Percentiles rank a stretch among this genome's conserved stretches.
Evolutionary conservation across 2,329 filamentous ascomycete species (phyloP).

Genomic region (Diplodia corticola): DNA sequence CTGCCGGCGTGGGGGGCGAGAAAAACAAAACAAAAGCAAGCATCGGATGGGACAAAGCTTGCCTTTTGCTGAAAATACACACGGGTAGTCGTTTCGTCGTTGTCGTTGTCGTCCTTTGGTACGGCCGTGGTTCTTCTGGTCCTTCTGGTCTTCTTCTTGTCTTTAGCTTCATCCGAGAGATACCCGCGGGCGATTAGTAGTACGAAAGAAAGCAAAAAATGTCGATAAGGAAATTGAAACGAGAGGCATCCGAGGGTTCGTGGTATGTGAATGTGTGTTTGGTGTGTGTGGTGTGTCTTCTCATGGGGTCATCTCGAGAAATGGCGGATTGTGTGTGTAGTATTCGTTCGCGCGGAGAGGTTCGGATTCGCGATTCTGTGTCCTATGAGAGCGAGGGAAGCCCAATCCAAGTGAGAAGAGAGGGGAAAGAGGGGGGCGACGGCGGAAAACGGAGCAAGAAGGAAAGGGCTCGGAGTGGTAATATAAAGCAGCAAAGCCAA

Average conservation of each 20-base stretch:
- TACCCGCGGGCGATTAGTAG: constrained; percentile 1
- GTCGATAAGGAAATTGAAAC: neutral
- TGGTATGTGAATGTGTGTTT: too few species aligned
- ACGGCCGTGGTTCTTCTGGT: neutral
- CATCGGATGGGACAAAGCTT: neutral
- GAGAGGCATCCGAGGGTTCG: too few species aligned
- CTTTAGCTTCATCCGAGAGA: neutral
- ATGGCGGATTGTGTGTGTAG: neutral
- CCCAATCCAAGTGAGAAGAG: neutral
- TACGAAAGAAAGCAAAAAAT: too few species aligned
- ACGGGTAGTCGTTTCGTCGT: neutral
- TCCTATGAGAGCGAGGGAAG: neutral
- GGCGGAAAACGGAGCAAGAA: neutral
- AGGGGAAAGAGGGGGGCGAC: neutral
- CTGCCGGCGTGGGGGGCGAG: too few species aligned
- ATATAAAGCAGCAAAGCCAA: neutral
- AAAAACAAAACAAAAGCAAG: neutral
- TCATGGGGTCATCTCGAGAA: too few species aligned
- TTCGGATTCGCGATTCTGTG: neutral
- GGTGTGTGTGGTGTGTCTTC: neutral
- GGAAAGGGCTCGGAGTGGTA: neutral
- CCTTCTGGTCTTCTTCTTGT: too few species aligned
- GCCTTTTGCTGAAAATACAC: neutral
- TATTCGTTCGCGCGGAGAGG: neutral
- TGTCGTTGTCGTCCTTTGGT: neutral